These are phyloP conservation scores for Pontederia crassipes DNA, from an alignment of 176 grass and related monocot species.

Conservation along the genomic window DNA sequence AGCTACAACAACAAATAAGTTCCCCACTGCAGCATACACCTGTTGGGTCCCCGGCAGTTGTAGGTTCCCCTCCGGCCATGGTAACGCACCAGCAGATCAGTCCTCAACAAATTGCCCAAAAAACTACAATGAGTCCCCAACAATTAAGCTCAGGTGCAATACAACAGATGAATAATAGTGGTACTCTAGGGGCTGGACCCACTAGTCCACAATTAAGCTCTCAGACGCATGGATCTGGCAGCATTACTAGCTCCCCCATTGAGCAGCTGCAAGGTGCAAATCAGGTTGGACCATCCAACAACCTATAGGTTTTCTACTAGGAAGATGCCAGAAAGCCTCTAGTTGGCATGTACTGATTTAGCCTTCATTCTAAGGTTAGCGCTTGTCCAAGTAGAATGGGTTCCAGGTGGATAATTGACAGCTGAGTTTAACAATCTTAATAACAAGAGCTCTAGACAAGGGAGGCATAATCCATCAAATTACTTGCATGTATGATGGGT, in stretches of 20 bases:
- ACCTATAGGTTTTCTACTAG: slow-evolving; percentile 22
- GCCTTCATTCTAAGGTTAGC: too few species aligned
- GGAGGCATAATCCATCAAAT: too few species aligned
- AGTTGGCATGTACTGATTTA: too few species aligned
- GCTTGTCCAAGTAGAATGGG: too few species aligned
- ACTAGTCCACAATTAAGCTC: slow-evolving; percentile 90
- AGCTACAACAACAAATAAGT: not conserved
- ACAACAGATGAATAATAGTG: slow-evolving; percentile 44
- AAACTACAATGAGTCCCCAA: slow-evolving; percentile 60
- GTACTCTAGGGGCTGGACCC: slow-evolving; percentile 47
- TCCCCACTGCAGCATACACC: not conserved
- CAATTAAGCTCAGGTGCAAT: slow-evolving; percentile 73
- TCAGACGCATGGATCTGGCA: slow-evolving; percentile 74
- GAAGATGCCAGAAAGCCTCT: too few species aligned
- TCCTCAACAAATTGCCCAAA: slow-evolving; percentile 64
- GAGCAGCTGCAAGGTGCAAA: slow-evolving; percentile 86
- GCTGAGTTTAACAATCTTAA: too few species aligned
- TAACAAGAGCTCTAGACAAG: too few species aligned
- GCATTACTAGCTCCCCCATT: slow-evolving; percentile 91
- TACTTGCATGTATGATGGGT: too few species aligned
- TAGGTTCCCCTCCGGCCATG: slow-evolving; percentile 31
- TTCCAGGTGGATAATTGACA: too few species aligned
- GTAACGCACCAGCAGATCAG: slow-evolving; percentile 71
- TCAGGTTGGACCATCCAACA: slow-evolving; percentile 41
- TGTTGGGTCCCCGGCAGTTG: slow-evolving; percentile 14